phyloP scores from a whole-genome alignment of 352 stramenopile genomes.

The Pythium plurisporium region DNA sequence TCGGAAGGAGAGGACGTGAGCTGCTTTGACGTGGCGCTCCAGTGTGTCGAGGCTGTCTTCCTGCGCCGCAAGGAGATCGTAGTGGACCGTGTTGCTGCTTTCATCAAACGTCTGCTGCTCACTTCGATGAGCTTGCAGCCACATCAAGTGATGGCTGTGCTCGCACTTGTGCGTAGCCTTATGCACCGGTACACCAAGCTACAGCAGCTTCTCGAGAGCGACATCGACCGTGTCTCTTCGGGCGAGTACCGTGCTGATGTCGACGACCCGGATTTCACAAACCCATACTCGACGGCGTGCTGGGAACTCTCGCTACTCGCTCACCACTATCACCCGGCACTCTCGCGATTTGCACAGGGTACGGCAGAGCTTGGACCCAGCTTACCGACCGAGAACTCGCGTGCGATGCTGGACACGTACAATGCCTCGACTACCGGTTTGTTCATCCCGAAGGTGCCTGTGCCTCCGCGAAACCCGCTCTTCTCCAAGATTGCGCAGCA shows the following conservation, averaged over 20 bases:
- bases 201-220: slow-evolving; percentile 94
- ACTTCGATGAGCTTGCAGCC: slow-evolving; percentile 85
- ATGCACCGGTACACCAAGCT: slow-evolving; percentile 92
- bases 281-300: slow-evolving; percentile 91
- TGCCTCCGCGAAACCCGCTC: slow-evolving; percentile 64
- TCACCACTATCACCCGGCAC: slow-evolving; percentile 81
- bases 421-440: slow-evolving; percentile 31
- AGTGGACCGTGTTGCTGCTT: slow-evolving; percentile 90
- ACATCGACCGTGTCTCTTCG: slow-evolving; percentile 92
- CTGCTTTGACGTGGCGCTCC: slow-evolving; percentile 70
- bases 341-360: slow-evolving; percentile 59
- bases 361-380: slow-evolving; percentile 57
- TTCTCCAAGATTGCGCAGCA: slow-evolving; percentile 57
- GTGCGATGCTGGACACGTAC: slow-evolving; percentile 61
- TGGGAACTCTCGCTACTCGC: slow-evolving; percentile 91
- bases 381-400: slow-evolving; percentile 64
- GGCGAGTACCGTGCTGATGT: slow-evolving; percentile 91
- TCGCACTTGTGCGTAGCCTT: slow-evolving; percentile 86
- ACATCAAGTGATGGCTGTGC: slow-evolving; percentile 78
- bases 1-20: slow-evolving; percentile 54
- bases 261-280: slow-evolving; percentile 93
- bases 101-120: slow-evolving; percentile 92
- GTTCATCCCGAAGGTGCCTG: slow-evolving; percentile 59
- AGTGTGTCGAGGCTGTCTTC: slow-evolving; percentile 92
- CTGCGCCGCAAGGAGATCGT: slow-evolving; percentile 94